Percentiles rank a stretch among this genome's conserved stretches.
These are phyloP conservation scores for Cynanchum wilfordii DNA, from an alignment of 257 asterid species.

Conservation along the genomic window DNA sequence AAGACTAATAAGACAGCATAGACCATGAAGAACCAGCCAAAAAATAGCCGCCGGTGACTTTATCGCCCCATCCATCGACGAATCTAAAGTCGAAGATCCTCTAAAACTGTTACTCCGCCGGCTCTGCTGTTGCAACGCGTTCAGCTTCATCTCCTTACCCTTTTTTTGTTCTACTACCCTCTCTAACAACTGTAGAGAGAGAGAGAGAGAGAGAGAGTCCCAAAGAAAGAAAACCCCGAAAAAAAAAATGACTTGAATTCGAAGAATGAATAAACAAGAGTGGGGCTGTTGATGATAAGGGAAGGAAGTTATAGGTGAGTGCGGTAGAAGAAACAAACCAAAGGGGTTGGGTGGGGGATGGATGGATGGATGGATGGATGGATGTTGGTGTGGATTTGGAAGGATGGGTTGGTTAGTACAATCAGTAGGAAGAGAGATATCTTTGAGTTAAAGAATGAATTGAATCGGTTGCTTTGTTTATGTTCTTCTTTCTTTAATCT, in stretches of 20 bases:
- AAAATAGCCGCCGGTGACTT: constrained; percentile 72
- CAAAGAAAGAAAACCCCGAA: too few relatives aligned
- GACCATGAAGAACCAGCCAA: constrained; percentile 70
- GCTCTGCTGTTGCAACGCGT: constrained; percentile 78
- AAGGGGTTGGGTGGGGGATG: too few relatives aligned
- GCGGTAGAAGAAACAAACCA: constrained; percentile 13
- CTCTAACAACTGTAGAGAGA: not conserved
- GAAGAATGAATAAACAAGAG: not conserved
- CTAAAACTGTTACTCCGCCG: constrained; percentile 85
- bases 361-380: too few relatives aligned
- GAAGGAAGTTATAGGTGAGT: constrained; percentile 12
- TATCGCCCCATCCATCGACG: constrained; percentile 54
- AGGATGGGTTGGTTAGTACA: constrained; percentile 18
- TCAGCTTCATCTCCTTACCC: constrained; percentile 71
- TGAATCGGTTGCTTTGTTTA: constrained; percentile 21
- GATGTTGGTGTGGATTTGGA: constrained; percentile 12
- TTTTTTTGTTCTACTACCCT: constrained; percentile 2
- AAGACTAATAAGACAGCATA: constrained; percentile 82
- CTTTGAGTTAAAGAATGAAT: constrained; percentile 57
- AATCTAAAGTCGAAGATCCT: constrained; percentile 53
- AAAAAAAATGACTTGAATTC: not conserved
- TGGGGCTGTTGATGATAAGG: constrained; percentile 3
- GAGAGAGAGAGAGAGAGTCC: not conserved
- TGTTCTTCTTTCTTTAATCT: constrained; percentile 5
- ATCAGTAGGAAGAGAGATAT: constrained; percentile 26